Percentiles rank a stretch among this genome's conserved stretches.
Evolutionary conservation across 495 filamentous ascomycete species (phyloP).

Genomic region (Aspergillus panamensis): DNA sequence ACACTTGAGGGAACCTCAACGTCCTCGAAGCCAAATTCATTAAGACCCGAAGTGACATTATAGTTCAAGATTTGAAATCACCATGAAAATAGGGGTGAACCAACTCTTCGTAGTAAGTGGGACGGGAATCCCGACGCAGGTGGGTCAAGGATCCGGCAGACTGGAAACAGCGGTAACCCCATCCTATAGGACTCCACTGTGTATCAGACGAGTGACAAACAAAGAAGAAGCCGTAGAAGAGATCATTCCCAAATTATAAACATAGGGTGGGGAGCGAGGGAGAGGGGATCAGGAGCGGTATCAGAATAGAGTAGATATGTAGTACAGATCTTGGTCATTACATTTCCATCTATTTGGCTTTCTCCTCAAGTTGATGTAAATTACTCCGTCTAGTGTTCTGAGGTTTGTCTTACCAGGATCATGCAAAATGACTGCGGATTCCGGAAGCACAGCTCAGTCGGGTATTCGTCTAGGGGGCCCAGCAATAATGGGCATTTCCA

Average conservation of each 20-base stretch:
- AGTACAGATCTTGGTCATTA: neutral
- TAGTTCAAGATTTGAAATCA: neutral
- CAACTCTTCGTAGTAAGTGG: slow-evolving; percentile 9
- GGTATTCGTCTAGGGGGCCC: slow-evolving; percentile 20
- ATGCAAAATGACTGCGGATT: slow-evolving; percentile 6
- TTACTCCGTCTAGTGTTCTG: neutral
- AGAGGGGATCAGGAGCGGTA: too few relatives aligned
- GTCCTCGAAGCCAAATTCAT: neutral
- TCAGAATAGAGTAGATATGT: neutral
- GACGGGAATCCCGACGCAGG: slow-evolving; percentile 18
- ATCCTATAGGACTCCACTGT: too few relatives aligned
- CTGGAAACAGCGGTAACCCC: slow-evolving; percentile 19
- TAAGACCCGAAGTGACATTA: neutral
- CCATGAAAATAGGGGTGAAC: slow-evolving; percentile 7
- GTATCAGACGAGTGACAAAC: too few relatives aligned
- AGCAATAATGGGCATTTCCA: slow-evolving; percentile 25
- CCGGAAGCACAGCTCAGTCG: slow-evolving; percentile 16
- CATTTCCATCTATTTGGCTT: slow-evolving; percentile 15
- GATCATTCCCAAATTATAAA: too few relatives aligned
- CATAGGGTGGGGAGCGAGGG: too few relatives aligned
- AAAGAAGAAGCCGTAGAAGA: too few relatives aligned
- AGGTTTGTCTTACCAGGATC: neutral
- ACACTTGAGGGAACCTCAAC: neutral
- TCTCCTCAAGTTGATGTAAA: slow-evolving; percentile 1
- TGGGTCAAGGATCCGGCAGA: slow-evolving; percentile 26